Percentiles rank a stretch among this genome's conserved stretches.
These are phyloP conservation scores for Lyophyllum semitale DNA, from an alignment of 768 basidiomycete species.

Conservation along the genomic window DNA sequence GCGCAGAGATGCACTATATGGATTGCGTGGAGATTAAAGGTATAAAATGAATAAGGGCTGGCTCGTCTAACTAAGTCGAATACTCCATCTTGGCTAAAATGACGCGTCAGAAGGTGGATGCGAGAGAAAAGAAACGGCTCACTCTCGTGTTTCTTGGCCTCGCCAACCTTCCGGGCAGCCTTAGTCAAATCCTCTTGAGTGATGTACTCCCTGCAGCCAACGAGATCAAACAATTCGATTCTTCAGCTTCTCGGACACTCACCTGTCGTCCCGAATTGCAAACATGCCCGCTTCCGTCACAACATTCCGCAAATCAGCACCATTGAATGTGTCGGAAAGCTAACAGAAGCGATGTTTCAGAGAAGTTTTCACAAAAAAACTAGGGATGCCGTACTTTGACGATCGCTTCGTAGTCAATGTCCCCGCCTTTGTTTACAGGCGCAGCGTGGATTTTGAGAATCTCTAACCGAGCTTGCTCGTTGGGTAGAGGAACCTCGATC, in stretches of 20 bases:
- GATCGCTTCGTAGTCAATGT: slow-evolving; percentile 97
- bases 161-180: slow-evolving; percentile 92
- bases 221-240: background rate
- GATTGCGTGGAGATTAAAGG: background rate
- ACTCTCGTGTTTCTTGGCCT: slow-evolving; percentile 99
- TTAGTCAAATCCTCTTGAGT: slow-evolving; percentile 96
- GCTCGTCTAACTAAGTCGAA: slow-evolving; percentile 33
- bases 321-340: slow-evolving; percentile 93
- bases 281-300: slow-evolving; percentile 98
- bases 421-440: slow-evolving; percentile 92
- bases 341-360: slow-evolving; percentile 24
- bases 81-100: slow-evolving; percentile 58
- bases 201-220: slow-evolving; percentile 69
- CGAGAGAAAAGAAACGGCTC: slow-evolving; percentile 29
- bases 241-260: slow-evolving; percentile 17
- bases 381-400: slow-evolving; percentile 67
- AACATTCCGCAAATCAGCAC: slow-evolving; percentile 94
- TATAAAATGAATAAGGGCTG: slow-evolving; percentile 15
- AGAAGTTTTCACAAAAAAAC: background rate
- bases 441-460: slow-evolving; percentile 97
- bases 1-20: background rate
- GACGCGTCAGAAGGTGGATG: background rate
- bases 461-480: slow-evolving; percentile 94
- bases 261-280: slow-evolving; percentile 95
- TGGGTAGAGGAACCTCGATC: slow-evolving; percentile 96